phyloP scores from a whole-genome alignment of 2,329 filamentous ascomycete species.

The Ceratocystis ficicola region DNA sequence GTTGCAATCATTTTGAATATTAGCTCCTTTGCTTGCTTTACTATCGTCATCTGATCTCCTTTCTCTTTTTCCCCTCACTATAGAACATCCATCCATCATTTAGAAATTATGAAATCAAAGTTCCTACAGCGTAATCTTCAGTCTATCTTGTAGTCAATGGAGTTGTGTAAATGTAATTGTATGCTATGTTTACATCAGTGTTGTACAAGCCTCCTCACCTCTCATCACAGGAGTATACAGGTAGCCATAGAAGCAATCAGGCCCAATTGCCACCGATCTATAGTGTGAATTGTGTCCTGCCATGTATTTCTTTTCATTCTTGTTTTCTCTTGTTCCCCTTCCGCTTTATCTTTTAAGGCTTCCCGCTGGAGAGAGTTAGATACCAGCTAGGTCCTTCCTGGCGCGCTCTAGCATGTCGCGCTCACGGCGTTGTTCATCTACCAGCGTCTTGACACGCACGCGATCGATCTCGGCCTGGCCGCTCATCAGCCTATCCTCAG shows the following conservation, averaged over 20 bases:
- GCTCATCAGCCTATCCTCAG: constrained; percentile 8
- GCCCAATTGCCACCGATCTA: constrained; percentile 39
- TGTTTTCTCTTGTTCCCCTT: constrained; percentile 38
- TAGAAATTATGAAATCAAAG: not conserved
- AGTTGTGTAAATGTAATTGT: constrained; percentile 1
- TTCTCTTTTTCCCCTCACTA: not conserved
- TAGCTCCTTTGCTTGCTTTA: not conserved
- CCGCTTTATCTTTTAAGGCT: not conserved
- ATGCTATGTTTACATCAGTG: constrained; percentile 6
- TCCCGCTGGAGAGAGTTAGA: constrained; percentile 28
- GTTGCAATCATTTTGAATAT: too few species aligned
- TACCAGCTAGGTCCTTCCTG: constrained; percentile 16
- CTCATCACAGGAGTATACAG: not conserved
- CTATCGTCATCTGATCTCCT: not conserved
- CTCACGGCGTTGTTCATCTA: constrained; percentile 19
- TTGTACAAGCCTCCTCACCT: not conserved
- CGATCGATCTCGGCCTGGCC: constrained; percentile 15
- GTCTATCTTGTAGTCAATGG: not conserved
- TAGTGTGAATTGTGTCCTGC: constrained; percentile 41
- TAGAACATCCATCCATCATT: not conserved
- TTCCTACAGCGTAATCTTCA: not conserved
- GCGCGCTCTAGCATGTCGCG: constrained; percentile 20
- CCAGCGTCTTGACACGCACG: constrained; percentile 13
- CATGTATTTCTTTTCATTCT: constrained; percentile 41
- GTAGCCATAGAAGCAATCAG: not conserved